Percentiles rank a stretch among this genome's conserved stretches.
phyloP scores from a whole-genome alignment of 2,329 filamentous ascomycete genomes.

The Aspergillus pseudoterreus region DNA sequence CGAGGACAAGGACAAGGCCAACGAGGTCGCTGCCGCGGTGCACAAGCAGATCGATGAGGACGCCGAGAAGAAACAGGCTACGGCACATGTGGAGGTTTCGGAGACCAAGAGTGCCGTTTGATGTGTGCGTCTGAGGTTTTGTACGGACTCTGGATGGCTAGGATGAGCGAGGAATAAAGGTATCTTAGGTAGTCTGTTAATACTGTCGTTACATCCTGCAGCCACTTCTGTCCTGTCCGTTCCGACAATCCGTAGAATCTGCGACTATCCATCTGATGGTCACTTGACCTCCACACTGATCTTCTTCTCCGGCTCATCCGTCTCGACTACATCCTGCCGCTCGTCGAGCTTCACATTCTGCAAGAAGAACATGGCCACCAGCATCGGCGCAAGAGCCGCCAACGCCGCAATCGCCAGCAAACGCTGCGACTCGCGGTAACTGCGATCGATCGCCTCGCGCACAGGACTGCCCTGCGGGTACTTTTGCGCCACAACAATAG shows the following conservation, averaged over 20 bases:
- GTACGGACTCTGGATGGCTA: background rate
- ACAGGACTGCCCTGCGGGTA: constrained; percentile 11
- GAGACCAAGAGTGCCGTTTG: background rate
- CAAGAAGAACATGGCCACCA: constrained; percentile 21
- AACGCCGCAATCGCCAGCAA: constrained; percentile 17
- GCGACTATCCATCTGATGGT: too few species aligned
- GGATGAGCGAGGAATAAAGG: background rate
- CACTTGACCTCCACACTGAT: background rate
- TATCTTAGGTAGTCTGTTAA: too few species aligned
- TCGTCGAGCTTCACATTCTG: constrained; percentile 18
- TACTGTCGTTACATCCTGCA: too few species aligned
- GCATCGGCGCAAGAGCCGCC: constrained; percentile 13
- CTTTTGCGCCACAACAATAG: constrained; percentile 16
- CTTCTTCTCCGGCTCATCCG: background rate
- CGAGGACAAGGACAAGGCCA: constrained; percentile 33
- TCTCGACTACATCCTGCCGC: background rate
- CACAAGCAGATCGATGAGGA: constrained; percentile 30
- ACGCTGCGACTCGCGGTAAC: constrained; percentile 19
- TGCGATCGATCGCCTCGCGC: constrained; percentile 17
- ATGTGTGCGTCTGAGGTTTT: background rate
- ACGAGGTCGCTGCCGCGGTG: constrained; percentile 34
- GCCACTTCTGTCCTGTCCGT: too few species aligned
- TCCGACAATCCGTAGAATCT: too few species aligned
- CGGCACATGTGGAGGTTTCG: background rate
- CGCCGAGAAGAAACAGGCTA: constrained; percentile 15